Evolutionary conservation across 495 filamentous ascomycete genomes (phyloP).

Genomic region (Sphaerosporella brunnea): DNA sequence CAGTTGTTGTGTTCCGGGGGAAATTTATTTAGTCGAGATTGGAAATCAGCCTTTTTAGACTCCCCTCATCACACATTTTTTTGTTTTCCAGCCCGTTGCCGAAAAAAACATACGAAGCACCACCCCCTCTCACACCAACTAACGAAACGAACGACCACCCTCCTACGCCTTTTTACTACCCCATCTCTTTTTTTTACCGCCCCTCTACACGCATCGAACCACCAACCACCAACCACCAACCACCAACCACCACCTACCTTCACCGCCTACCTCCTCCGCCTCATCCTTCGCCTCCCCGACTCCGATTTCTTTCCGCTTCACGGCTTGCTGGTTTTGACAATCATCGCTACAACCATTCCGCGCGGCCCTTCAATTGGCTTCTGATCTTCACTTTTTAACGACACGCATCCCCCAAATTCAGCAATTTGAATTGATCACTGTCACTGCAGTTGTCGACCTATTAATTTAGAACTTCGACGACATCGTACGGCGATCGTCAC

Average conservation of each 20-base stretch:
- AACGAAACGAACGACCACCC: no score
- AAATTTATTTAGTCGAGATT: no score
- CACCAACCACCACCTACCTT: neutral
- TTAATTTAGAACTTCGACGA: conserved; percentile 27
- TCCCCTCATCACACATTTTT: no score
- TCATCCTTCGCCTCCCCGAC: conserved; percentile 1
- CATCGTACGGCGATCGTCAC: conserved; percentile 11
- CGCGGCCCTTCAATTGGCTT: neutral
- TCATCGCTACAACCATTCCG: conserved; percentile 9
- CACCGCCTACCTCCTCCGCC: conserved; percentile 1
- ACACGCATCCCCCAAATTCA: neutral
- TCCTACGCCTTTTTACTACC: no score
- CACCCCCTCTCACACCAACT: no score
- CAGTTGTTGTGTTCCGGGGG: no score
- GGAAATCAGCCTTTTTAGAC: no score
- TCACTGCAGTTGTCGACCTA: conserved; percentile 26
- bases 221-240: neutral
- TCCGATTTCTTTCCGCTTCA: neutral
- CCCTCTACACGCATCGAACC: no score
- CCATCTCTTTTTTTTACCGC: no score
- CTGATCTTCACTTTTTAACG: neutral
- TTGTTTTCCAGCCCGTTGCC: no score
- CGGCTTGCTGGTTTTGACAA: conserved; percentile 11
- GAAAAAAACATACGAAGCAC: no score
- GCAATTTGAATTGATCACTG: no score